A percentile compares a stretch with the other conserved stretches of the same genome.
phyloP scores from a whole-genome alignment of 352 stramenopile genomes.

The Pythium brachiatum region DNA sequence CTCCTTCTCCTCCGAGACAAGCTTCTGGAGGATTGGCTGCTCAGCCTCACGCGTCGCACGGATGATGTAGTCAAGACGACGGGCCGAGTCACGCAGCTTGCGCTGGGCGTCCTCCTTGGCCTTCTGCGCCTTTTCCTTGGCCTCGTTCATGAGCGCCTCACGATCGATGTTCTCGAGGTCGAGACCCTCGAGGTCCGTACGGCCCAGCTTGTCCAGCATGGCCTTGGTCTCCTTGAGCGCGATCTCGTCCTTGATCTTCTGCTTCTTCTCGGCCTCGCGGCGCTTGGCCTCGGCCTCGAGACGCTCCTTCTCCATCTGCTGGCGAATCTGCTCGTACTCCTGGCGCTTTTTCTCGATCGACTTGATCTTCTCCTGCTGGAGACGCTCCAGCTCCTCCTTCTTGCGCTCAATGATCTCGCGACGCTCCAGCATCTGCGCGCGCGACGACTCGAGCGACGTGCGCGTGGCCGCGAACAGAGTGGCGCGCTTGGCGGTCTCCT shows the following conservation, averaged over 20 bases:
- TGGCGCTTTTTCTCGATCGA: conserved; percentile 81
- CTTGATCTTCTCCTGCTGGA: conserved; percentile 91
- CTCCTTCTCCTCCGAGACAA: conserved; percentile 77
- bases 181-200: conserved; percentile 62
- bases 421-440: conserved; percentile 85
- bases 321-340: conserved; percentile 64
- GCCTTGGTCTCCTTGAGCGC: conserved; percentile 89
- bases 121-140: conserved; percentile 93
- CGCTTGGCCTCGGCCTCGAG: conserved; percentile 73
- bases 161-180: conserved; percentile 77
- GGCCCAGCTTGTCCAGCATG: conserved; percentile 77
- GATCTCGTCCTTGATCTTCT: conserved; percentile 95
- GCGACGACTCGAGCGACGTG: conserved; percentile 61
- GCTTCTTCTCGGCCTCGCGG: conserved; percentile 93
- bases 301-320: conserved; percentile 78
- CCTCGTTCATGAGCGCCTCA: conserved; percentile 88
- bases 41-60: conserved; percentile 96
- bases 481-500: conserved; percentile 30
- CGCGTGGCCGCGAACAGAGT: conserved; percentile 80
- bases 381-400: conserved; percentile 95
- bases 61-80: conserved; percentile 95
- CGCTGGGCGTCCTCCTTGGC: conserved; percentile 94
- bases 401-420: conserved; percentile 95
- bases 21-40: conserved; percentile 88
- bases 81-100: conserved; percentile 91